A percentile compares a stretch with the other conserved stretches of the same genome.
Conservation (phyloP, 2,329 filamentous ascomycete genomes). For the Epichloe coenophiala region DNA sequence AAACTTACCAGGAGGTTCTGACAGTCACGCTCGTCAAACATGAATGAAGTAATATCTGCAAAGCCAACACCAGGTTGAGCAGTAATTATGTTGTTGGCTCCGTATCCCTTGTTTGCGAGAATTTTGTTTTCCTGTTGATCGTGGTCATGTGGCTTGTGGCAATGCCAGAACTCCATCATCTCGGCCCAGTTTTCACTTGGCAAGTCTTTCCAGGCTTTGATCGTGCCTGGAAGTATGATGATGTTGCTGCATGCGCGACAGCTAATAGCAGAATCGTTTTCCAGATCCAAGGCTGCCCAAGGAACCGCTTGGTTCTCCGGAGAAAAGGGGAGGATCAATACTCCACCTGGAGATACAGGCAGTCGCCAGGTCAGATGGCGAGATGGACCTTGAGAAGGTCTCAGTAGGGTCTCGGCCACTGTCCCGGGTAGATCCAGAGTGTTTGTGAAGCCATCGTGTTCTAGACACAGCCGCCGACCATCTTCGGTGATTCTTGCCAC, state of each 20-base stretch:
- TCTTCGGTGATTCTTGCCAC: slow-evolving; percentile 29
- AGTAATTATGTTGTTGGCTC: slow-evolving; percentile 61
- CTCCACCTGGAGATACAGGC: slow-evolving; percentile 21
- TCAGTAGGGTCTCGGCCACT: slow-evolving; percentile 23
- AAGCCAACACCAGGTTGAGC: slow-evolving; percentile 57
- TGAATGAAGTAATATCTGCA: slow-evolving; percentile 66
- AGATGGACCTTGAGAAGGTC: slow-evolving; percentile 19
- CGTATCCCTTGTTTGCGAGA: slow-evolving; percentile 59
- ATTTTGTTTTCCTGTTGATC: slow-evolving; percentile 29
- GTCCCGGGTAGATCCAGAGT: slow-evolving; percentile 29
- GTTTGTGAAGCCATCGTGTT: slow-evolving; percentile 27
- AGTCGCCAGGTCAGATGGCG: slow-evolving; percentile 40
- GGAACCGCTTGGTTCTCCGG: slow-evolving; percentile 30
- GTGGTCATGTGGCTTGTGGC: slow-evolving; percentile 72
- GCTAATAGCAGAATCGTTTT: slow-evolving; percentile 24
- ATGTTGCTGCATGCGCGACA: slow-evolving; percentile 26
- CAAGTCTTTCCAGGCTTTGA: slow-evolving; percentile 70
- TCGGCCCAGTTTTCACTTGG: slow-evolving; percentile 97
- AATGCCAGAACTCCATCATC: slow-evolving; percentile 99
- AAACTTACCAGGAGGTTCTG: slow-evolving; percentile 23
- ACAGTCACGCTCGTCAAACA: slow-evolving; percentile 59
- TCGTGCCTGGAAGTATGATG: slow-evolving; percentile 24
- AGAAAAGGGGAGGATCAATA: slow-evolving; percentile 13
- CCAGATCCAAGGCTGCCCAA: slow-evolving; percentile 42
- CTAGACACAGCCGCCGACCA: slow-evolving; percentile 31